Evolutionary conservation across 306 rosid genomes (phyloP).

Genomic region (Ammopiptanthus mongolicus): DNA sequence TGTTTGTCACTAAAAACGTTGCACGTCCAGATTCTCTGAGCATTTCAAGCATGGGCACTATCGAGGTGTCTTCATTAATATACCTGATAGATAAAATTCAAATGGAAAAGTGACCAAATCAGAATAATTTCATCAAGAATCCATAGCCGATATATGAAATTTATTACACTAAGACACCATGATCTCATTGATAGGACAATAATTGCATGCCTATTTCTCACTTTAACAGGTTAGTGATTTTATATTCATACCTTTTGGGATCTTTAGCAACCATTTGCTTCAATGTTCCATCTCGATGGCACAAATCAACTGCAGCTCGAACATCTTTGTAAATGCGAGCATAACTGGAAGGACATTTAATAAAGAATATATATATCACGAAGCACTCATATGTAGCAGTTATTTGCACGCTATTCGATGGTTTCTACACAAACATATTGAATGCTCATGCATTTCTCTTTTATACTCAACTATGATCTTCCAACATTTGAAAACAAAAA

Average conservation of each 20-base stretch:
- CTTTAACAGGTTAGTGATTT: slow-evolving; percentile 1
- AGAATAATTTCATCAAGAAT: slow-evolving; percentile 13
- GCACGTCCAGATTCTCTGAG: slow-evolving; percentile 87
- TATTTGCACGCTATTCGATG: slow-evolving; percentile 1
- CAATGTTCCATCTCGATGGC: slow-evolving; percentile 97
- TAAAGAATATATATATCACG: neutral
- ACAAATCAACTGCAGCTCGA: slow-evolving; percentile 97
- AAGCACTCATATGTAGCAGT: neutral
- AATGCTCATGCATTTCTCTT: neutral
- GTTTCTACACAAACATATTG: neutral
- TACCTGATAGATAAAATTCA: slow-evolving; percentile 49
- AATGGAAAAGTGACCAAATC: slow-evolving; percentile 1
- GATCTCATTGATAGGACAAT: neutral
- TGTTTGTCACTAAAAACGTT: slow-evolving; percentile 93
- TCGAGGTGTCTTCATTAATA: slow-evolving; percentile 64
- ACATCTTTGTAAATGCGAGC: slow-evolving; percentile 91
- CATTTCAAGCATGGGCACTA: slow-evolving; percentile 97
- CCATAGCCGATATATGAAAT: slow-evolving; percentile 1
- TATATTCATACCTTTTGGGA: slow-evolving; percentile 63
- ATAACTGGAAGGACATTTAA: slow-evolving; percentile 48
- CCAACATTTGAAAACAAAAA: neutral
- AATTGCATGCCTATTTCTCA: neutral
- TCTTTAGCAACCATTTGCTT: slow-evolving; percentile 95
- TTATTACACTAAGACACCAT: neutral
- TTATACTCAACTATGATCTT: neutral